phyloP scores from a whole-genome alignment of 495 filamentous ascomycete species.

The Melanomma pulvis-pyrius region DNA sequence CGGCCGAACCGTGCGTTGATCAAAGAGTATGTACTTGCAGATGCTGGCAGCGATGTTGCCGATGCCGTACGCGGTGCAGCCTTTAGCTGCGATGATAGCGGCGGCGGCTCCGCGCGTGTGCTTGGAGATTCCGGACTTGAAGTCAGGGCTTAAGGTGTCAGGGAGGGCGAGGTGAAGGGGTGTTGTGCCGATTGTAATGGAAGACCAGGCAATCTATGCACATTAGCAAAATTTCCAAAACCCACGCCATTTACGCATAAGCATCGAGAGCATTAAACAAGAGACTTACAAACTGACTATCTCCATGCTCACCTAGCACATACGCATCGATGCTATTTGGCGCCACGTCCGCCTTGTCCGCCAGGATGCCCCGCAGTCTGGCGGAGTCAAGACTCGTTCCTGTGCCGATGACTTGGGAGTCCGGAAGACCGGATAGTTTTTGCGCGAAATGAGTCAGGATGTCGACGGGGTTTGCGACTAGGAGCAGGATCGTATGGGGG shows the following conservation, averaged over 20 bases:
- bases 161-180: conserved; percentile 42
- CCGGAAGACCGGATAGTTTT: conserved; percentile 45
- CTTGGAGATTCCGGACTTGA: conserved; percentile 37
- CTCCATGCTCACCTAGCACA: conserved; percentile 52
- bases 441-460: conserved; percentile 50
- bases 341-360: conserved; percentile 40
- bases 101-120: conserved; percentile 43
- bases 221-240: background rate
- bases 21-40: conserved; percentile 47
- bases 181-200: conserved; percentile 39
- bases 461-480: conserved; percentile 56
- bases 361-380: conserved; percentile 46
- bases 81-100: conserved; percentile 47
- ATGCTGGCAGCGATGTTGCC: conserved; percentile 45
- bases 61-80: conserved; percentile 49
- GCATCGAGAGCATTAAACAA: background rate
- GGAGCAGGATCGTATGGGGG: conserved; percentile 46
- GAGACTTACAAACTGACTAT: conserved; percentile 45
- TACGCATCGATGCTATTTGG: conserved; percentile 46
- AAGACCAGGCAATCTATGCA: conserved; percentile 47
- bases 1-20: conserved; percentile 41
- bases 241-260: too few relatives aligned
- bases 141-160: background rate
- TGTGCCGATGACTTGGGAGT: conserved; percentile 48
- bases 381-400: conserved; percentile 51